These are phyloP conservation scores for Uronychia setigera DNA, from an alignment of 73 alveolate species.

Conservation along the genomic window DNA sequence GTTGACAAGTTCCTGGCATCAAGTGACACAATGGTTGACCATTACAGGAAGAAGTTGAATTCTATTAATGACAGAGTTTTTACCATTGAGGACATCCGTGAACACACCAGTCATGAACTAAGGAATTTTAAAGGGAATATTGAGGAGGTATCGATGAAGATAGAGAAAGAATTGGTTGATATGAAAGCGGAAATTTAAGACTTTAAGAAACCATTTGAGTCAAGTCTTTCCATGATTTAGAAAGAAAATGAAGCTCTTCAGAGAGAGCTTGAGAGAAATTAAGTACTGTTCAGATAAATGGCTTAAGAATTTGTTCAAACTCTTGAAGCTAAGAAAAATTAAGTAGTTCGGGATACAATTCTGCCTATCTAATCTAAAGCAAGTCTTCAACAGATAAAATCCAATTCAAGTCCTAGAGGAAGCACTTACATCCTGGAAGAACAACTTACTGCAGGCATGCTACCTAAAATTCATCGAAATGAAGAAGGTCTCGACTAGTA, in stretches of 20 bases:
- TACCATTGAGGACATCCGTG: background rate
- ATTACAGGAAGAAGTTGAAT: constrained; percentile 3
- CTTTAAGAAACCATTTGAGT: constrained; percentile 18
- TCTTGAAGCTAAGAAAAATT: constrained; percentile 13
- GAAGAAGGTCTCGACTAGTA: background rate
- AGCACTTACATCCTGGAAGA: background rate
- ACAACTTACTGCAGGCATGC: background rate
- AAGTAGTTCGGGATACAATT: constrained; percentile 1
- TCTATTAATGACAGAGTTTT: background rate
- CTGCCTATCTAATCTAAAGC: background rate
- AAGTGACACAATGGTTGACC: constrained; percentile 4
- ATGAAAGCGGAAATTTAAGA: background rate
- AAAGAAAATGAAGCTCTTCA: constrained; percentile 22
- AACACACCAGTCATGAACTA: background rate
- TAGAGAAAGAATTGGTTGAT: background rate
- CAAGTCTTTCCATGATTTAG: background rate
- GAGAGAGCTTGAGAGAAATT: constrained; percentile 26
- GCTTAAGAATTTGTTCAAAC: constrained; percentile 6
- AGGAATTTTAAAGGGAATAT: background rate
- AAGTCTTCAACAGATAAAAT: background rate
- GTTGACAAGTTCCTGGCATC: background rate
- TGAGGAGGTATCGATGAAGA: background rate
- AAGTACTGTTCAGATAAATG: constrained; percentile 21
- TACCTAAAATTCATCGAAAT: background rate
- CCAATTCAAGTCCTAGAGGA: background rate